Evolutionary conservation across 1,139 yeast species (phyloP).

Genomic region (Tardiomyces depauwii): DNA sequence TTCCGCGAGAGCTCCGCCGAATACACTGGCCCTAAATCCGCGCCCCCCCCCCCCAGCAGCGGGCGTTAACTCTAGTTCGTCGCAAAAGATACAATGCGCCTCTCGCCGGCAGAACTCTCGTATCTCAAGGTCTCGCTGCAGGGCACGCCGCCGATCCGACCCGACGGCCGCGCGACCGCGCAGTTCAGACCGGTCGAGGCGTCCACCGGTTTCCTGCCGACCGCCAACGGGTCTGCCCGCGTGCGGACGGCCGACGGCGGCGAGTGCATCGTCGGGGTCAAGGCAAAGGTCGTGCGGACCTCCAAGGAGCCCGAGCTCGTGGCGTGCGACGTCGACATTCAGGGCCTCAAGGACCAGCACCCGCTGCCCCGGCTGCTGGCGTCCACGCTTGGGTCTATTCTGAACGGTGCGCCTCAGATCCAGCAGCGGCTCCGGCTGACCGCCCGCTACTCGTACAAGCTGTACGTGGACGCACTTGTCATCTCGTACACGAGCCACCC

Average conservation of each 20-base stretch:
- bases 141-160: constrained; percentile 55
- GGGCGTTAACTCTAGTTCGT: too few relatives aligned
- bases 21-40: too few relatives aligned
- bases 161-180: constrained; percentile 62
- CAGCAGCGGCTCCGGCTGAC: constrained; percentile 47
- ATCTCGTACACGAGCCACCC: constrained; percentile 65
- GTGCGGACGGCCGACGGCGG: constrained; percentile 79
- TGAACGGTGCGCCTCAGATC: constrained; percentile 31
- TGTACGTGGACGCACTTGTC: constrained; percentile 69
- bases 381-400: constrained; percentile 26
- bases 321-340: constrained; percentile 63
- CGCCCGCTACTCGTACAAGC: constrained; percentile 59
- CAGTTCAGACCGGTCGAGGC: constrained; percentile 86
- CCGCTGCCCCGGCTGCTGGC: constrained; percentile 31
- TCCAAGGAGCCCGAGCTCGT: constrained; percentile 30
- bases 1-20: too few relatives aligned
- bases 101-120: constrained; percentile 81
- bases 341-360: constrained; percentile 26
- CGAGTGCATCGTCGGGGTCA: constrained; percentile 85
- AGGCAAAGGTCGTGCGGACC: constrained; percentile 60
- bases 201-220: constrained; percentile 66
- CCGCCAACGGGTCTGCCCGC: constrained; percentile 87
- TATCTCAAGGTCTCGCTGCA: constrained; percentile 65
- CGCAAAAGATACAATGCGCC: constrained; percentile 16
- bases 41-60: too few relatives aligned